Evolutionary conservation across 257 asterid species (phyloP).

Genomic region (Gardenia jasminoides): DNA sequence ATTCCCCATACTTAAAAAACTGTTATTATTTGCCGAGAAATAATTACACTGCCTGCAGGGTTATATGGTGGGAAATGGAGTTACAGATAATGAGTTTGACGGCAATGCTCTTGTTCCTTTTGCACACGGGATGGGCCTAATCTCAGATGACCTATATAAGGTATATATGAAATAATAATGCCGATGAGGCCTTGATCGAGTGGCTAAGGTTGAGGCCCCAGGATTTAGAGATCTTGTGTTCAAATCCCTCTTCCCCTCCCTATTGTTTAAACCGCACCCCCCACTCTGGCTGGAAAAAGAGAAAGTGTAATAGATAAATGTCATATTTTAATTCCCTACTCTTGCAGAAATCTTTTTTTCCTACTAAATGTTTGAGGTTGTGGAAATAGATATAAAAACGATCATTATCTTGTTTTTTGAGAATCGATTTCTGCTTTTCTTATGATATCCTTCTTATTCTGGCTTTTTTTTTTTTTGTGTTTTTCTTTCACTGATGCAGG

Average conservation of each 20-base stretch:
- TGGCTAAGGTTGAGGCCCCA: no score
- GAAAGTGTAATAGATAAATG: neutral
- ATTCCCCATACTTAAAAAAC: conserved; percentile 3
- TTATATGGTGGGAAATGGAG: conserved; percentile 98
- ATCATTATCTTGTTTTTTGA: neutral
- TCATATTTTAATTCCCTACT: neutral
- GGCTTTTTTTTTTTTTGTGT: neutral
- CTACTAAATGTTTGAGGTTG: neutral
- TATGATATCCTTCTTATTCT: neutral
- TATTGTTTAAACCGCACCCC: neutral
- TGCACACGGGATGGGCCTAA: conserved; percentile 95
- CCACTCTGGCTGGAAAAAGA: no score
- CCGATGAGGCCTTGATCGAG: no score
- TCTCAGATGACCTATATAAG: conserved; percentile 76
- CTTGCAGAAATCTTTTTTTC: neutral
- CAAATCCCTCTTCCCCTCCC: no score
- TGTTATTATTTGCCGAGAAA: neutral
- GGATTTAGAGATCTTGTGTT: no score
- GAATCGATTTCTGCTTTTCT: neutral
- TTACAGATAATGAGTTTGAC: conserved; percentile 63
- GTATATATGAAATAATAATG: conserved; percentile 26
- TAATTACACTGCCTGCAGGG: conserved; percentile 57
- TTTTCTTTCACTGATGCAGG: conserved; percentile 38
- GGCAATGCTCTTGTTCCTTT: conserved; percentile 95
- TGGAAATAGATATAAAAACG: neutral